Evolutionary conservation across 495 filamentous ascomycete genomes (phyloP).

Genomic region (Hyaloscypha bicolor): DNA sequence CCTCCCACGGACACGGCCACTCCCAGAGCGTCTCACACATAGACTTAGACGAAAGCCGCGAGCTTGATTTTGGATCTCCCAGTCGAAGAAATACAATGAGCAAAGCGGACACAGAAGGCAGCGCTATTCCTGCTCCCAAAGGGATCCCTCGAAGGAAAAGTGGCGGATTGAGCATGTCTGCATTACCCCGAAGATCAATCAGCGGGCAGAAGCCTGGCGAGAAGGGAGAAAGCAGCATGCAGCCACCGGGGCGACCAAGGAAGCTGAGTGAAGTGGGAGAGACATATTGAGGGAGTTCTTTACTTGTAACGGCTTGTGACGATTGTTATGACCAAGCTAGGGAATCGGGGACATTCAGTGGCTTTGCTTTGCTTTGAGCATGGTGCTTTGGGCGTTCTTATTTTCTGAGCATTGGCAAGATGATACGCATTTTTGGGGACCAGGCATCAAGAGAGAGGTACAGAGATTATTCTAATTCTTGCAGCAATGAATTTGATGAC

Average conservation of each 20-base stretch:
- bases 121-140: slow-evolving; percentile 39
- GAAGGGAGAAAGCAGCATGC: slow-evolving; percentile 40
- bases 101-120: slow-evolving; percentile 53
- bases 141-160: slow-evolving; percentile 57
- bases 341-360: slow-evolving; percentile 22
- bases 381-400: slow-evolving; percentile 6
- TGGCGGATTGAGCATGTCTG: slow-evolving; percentile 47
- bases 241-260: slow-evolving; percentile 50
- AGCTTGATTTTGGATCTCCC: slow-evolving; percentile 44
- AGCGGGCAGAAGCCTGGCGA: slow-evolving; percentile 23
- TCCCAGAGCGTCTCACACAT: slow-evolving; percentile 46
- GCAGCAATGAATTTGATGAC: not conserved
- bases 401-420: slow-evolving; percentile 2
- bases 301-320: slow-evolving; percentile 5
- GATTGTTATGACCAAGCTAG: slow-evolving; percentile 31
- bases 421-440: not conserved
- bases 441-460: not conserved
- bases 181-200: slow-evolving; percentile 44
- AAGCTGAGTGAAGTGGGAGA: slow-evolving; percentile 66
- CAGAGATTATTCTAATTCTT: slow-evolving; percentile 9
- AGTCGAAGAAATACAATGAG: slow-evolving; percentile 54
- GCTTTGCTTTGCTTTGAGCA: slow-evolving; percentile 8
- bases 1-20: slow-evolving; percentile 51
- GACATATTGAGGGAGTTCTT: slow-evolving; percentile 52
- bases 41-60: slow-evolving; percentile 47